Base-by-base conservation (phyloP, 75 land plant species). In the Pinus albicaulis region DNA sequence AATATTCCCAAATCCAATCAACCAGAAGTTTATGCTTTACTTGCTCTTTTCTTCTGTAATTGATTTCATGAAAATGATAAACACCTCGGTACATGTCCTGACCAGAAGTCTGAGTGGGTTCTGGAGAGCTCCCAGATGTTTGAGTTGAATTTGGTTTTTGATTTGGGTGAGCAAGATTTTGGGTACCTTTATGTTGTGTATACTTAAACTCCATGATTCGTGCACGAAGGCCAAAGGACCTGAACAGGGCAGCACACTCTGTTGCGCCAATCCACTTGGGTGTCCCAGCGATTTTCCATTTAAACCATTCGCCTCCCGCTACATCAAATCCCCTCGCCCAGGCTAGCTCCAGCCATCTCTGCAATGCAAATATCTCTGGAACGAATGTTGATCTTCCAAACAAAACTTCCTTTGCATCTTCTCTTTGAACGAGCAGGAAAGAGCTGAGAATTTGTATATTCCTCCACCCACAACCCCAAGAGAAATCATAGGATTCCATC, bases 241-340 rank as follows among this genome's bases (percentile, higher is more conserved):
- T 57, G 16, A 82, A 59, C 25, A 82, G 41, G 6, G 83, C 77
- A 38, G 83, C 83, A 73, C 83, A 82, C 71, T 82, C 83, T 56
- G 83, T 82, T 10, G 83, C 73, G 26, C 83, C 83, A 22, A 82
- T 80, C 83, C 83, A 82, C 38, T 82, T 79, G 26, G 73, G 64
- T n/a, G 71, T 80, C 8, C 83, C 82, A 8, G 23, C 23, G n/a
- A 82, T 80, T 3, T 80, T 79, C 76, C 82, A 72, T 12, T 73
- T 56, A 24, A 80, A 82, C 48, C 26, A 58, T 23, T 82, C 65
- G 14, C 83, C 83, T 17, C 83, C 83, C 20, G 17, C 23, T 14
- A 56, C 41, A 31, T 82, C 83, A 57, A 80, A 82, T 7, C 83
- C 82, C 14, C 56, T 82, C 4, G 44, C 19, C 83, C 83, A 82